Base-by-base conservation (phyloP, 2,329 filamentous ascomycete species). In the Plenodomus lindquistii region DNA sequence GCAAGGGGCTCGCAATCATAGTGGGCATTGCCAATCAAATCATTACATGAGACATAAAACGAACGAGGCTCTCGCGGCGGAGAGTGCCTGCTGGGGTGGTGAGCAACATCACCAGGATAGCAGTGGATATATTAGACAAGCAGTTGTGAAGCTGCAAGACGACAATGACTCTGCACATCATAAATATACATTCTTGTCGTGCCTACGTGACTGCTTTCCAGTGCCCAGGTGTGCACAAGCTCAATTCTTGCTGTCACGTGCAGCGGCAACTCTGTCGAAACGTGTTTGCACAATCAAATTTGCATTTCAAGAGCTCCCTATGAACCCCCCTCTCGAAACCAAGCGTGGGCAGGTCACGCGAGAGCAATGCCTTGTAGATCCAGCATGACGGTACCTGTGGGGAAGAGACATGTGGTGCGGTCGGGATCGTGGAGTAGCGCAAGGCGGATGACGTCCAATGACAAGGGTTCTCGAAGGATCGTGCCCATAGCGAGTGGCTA, bases 401-500 rank as follows among this genome's bases (percentile, higher is more conserved):
- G 42, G 40, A 35, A 36, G 46, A n/a, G 24, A 16, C 48, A 42
- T 48, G 48, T 54, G 52, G 20, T 27, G 27, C 37, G 19, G 0
- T 2, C 7, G 13, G 16, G 42, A 34, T 41, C 35, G 46, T 36
- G 44, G 20, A 37, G 51, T 43, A 48, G 46, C 20, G 43, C 17
- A 22, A 5, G 42, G 11, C 36, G 44, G 22, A 53, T 60, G 61
- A 64, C 55, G 59, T 54, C 61, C 61, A 63, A 63, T 64, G 47
- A 45, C 59, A 55, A 46, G 53, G 54, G 42, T 46, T 36, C 36
- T 17, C 34, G 36, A 29, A 46, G 52, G 56, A 60, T 59, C 57
- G 59, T 63, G 59, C 59, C 50, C 48, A 31, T 46, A 43, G 39
- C 52, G 47, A 20, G 44, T 54, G 48, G 45, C 40, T 52, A 47